These are phyloP conservation scores for Amanita brunnescens DNA, from an alignment of 768 basidiomycete species.

Conservation along the genomic window DNA sequence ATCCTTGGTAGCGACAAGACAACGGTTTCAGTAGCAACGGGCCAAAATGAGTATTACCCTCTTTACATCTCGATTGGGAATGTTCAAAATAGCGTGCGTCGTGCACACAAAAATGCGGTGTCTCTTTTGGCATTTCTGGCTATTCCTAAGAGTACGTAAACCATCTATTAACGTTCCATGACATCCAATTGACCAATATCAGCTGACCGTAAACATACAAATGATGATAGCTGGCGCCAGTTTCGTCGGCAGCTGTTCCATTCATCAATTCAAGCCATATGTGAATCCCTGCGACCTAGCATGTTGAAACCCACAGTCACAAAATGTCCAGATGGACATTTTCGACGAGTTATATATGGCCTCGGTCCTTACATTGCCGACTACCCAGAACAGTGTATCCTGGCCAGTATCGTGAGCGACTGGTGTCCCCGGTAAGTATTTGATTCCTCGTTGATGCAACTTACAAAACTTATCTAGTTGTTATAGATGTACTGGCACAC, in stretches of 20 bases:
- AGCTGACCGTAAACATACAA: conserved; percentile 9
- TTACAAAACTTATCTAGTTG: background rate
- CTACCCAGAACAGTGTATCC: conserved; percentile 14
- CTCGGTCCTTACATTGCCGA: conserved; percentile 12
- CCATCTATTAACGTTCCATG: background rate
- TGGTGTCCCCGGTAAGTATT: conserved; percentile 14
- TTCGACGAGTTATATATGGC: conserved; percentile 13
- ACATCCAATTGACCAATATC: background rate
- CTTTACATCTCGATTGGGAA: conserved; percentile 25
- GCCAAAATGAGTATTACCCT: conserved; percentile 29
- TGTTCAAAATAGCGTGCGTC: conserved; percentile 22
- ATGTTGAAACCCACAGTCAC: conserved; percentile 13
- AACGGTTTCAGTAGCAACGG: conserved; percentile 26
- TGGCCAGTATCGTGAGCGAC: conserved; percentile 11
- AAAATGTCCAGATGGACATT: conserved; percentile 14
- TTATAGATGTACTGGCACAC: background rate
- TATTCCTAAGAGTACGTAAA: conserved; percentile 5
- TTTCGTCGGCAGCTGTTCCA: conserved; percentile 16
- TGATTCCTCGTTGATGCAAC: background rate
- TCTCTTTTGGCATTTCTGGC: conserved; percentile 20
- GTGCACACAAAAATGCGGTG: conserved; percentile 23
- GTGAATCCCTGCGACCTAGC: conserved; percentile 6
- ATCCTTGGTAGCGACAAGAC: conserved; percentile 33
- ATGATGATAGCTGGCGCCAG: conserved; percentile 7
- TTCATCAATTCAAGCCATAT: conserved; percentile 10